These are phyloP conservation scores for Arxiozyma slooffiae DNA, from an alignment of 1,139 yeast species.

Conservation along the genomic window DNA sequence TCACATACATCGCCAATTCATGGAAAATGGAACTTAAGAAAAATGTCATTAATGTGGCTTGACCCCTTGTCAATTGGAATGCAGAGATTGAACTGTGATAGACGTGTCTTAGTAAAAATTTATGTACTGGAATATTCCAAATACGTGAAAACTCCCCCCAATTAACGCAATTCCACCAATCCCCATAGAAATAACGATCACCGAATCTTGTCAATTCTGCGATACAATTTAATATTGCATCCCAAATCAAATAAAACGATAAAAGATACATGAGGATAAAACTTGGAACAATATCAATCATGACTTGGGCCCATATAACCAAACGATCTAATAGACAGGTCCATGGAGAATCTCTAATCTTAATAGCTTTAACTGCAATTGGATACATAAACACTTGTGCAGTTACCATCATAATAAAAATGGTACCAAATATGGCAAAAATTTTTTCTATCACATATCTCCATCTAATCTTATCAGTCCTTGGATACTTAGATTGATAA, in stretches of 20 bases:
- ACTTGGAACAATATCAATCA: slow-evolving; percentile 72
- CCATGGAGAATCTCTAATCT: slow-evolving; percentile 41
- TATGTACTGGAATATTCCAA: slow-evolving; percentile 96
- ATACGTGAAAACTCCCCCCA: slow-evolving; percentile 92
- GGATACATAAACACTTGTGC: slow-evolving; percentile 79
- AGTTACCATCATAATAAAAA: slow-evolving; percentile 67
- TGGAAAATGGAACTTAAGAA: slow-evolving; percentile 73
- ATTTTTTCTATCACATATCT: slow-evolving; percentile 58
- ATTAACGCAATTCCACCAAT: slow-evolving; percentile 94
- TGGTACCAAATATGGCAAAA: slow-evolving; percentile 77
- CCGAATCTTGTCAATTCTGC: slow-evolving; percentile 83
- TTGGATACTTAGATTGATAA: slow-evolving; percentile 68
- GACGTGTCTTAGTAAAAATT: slow-evolving; percentile 80
- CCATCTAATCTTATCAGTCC: slow-evolving; percentile 63
- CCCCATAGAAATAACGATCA: slow-evolving; percentile 86
- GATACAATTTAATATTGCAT: slow-evolving; percentile 74
- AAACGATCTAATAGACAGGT: slow-evolving; percentile 34
- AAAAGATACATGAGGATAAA: slow-evolving; percentile 65
- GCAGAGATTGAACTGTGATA: slow-evolving; percentile 85
- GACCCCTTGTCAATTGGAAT: slow-evolving; percentile 49
- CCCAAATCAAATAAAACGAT: slow-evolving; percentile 89
- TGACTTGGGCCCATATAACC: slow-evolving; percentile 46
- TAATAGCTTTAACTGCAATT: slow-evolving; percentile 50
- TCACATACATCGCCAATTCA: slow-evolving; percentile 84
- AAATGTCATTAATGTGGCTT: slow-evolving; percentile 76